phyloP scores from a whole-genome alignment of 2,329 filamentous ascomycete genomes.

The Drechmeria coniospora region DNA sequence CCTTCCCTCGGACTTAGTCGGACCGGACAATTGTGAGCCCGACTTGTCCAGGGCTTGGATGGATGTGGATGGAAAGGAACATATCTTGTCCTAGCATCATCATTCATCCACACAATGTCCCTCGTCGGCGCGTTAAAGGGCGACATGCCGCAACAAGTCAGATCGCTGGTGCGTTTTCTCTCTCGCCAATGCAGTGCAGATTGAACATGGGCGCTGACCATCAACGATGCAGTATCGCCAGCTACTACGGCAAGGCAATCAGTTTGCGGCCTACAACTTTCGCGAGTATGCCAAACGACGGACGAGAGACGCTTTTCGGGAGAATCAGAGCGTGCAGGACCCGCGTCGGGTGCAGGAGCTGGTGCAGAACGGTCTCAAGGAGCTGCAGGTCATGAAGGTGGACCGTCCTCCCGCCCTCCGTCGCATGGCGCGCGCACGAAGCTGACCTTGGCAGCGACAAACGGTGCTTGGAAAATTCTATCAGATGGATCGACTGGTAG shows the following conservation, averaged over 20 bases:
- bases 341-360: conserved; percentile 69
- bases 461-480: conserved; percentile 91
- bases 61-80: not conserved
- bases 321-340: conserved; percentile 60
- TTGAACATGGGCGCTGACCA: not conserved
- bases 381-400: conserved; percentile 85
- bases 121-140: conserved; percentile 26
- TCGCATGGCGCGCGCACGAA: not conserved
- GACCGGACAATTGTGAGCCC: conserved; percentile 3
- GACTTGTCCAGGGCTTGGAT: not conserved
- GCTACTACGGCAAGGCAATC: conserved; percentile 67
- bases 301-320: conserved; percentile 80
- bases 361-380: conserved; percentile 73
- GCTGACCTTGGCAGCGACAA: conserved; percentile 54
- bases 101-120: conserved; percentile 18
- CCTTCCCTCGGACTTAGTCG: conserved; percentile 1
- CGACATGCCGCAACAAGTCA: conserved; percentile 40
- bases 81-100: not conserved
- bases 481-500: conserved; percentile 78
- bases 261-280: conserved; percentile 95
- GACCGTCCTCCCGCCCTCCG: not conserved
- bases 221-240: conserved; percentile 60
- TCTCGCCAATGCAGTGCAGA: conserved; percentile 1
- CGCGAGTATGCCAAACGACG: conserved; percentile 87
- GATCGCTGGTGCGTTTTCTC: conserved; percentile 33